Base-by-base conservation (phyloP, 768 basidiomycete genomes). In the Harrya chromipes region DNA sequence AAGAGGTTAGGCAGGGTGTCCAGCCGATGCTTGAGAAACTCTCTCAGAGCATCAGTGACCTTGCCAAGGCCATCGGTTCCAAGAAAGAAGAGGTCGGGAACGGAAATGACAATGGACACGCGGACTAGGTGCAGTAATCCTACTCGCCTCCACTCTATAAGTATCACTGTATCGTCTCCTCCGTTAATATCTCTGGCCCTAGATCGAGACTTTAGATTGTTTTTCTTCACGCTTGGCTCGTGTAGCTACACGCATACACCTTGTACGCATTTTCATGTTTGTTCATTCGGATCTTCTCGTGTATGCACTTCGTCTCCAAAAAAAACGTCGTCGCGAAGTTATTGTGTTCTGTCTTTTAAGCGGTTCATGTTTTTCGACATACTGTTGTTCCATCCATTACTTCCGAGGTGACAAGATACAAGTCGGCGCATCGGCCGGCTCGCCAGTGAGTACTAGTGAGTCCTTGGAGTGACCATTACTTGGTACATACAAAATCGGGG, bases 1-100 rank as follows among this genome's bases (percentile, higher is more conserved):
- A 74, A 45, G 81, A 85, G 46, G 83, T 89, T 21, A 78, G 73
- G 58, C 76, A 78, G 21, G 78, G 78, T 29, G 79, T 88, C 20
- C 71, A 71, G 23, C 87, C 87, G 17, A 62, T 87, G 44, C 73
- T 89, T 13, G 82, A 84, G 31, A 70, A 68, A 13, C 58, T 81
- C 21, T 68, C 70, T 49, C 74, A 74, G 49, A 67, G 71, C 14
- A 64, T 79, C 16, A 35, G 57, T 8, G 68, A 68, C 5, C 47
- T 67, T 23, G 59, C 55, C 57, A 59, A 46, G 10, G 47, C 40
- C 10, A 65, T 69, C 12, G 52, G 63, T 10, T 42, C 56, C 26
- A 70, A 59, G 63, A 65, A 59, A 23, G 68, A 69, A 31, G 67
- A 61, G 23, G 54, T n/a, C 10, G 40, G 41, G 9, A 20, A 21